A percentile compares a stretch with the other conserved stretches of the same genome.
Evolutionary conservation across 2,329 filamentous ascomycete genomes (phyloP).

Genomic region (Pyrenophora teres): DNA sequence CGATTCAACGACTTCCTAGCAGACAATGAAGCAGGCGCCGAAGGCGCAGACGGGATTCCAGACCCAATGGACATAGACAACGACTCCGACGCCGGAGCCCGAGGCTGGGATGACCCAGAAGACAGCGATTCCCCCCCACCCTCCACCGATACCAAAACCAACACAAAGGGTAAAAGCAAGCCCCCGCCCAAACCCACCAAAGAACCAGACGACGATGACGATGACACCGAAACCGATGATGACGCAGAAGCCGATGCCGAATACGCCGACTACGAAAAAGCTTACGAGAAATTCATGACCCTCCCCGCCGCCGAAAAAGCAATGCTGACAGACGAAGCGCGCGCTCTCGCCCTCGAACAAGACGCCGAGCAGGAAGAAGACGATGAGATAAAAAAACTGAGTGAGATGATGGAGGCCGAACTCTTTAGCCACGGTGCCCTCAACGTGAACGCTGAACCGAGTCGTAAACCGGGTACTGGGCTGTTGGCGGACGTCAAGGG

Average conservation of each 20-base stretch:
- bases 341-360: slow-evolving; percentile 46
- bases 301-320: slow-evolving; percentile 53
- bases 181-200: slow-evolving; percentile 61
- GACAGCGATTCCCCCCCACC: slow-evolving; percentile 48
- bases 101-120: slow-evolving; percentile 50
- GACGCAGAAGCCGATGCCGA: slow-evolving; percentile 70
- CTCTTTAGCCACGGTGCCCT: slow-evolving; percentile 71
- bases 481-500: slow-evolving; percentile 6
- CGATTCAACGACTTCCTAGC: slow-evolving; percentile 93
- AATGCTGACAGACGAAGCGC: slow-evolving; percentile 40
- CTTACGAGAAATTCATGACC: slow-evolving; percentile 86
- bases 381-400: slow-evolving; percentile 67
- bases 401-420: slow-evolving; percentile 73
- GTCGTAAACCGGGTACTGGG: slow-evolving; percentile 12
- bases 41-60: slow-evolving; percentile 69
- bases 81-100: slow-evolving; percentile 55
- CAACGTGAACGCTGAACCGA: slow-evolving; percentile 45
- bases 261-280: slow-evolving; percentile 73
- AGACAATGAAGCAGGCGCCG: slow-evolving; percentile 78
- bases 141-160: slow-evolving; percentile 40
- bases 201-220: slow-evolving; percentile 35
- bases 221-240: slow-evolving; percentile 59
- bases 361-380: slow-evolving; percentile 50
- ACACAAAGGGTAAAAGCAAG: slow-evolving; percentile 54
- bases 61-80: slow-evolving; percentile 72